These are phyloP conservation scores for Macrolepiota dolichaula DNA, from an alignment of 768 basidiomycete species.

Conservation along the genomic window DNA sequence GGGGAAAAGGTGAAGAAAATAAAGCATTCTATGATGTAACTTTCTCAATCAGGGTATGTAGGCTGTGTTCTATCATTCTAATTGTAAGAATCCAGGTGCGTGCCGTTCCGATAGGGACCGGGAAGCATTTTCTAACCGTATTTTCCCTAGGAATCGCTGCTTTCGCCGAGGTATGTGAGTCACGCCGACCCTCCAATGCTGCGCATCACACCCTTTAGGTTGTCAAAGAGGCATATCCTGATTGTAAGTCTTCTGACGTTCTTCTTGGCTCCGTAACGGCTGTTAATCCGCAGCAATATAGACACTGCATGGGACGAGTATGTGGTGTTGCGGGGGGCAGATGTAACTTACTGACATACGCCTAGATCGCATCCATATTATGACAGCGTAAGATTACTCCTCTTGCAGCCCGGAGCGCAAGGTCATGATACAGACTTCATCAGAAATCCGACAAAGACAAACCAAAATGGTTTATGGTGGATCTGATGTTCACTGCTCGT, in stretches of 20 bases:
- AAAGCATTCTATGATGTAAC: background rate
- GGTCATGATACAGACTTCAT: background rate
- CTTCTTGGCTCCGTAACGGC: background rate
- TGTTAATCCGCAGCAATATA: constrained; percentile 25
- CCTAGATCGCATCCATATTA: constrained; percentile 72
- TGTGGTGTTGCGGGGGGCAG: constrained; percentile 19
- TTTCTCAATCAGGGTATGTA: constrained; percentile 21
- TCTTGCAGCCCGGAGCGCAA: background rate
- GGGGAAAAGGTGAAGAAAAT: constrained; percentile 61
- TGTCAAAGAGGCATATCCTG: constrained; percentile 83
- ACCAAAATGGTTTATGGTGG: constrained; percentile 95
- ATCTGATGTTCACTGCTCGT: constrained; percentile 64
- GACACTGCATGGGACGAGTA: constrained; percentile 91
- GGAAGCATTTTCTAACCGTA: background rate
- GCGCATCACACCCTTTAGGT: constrained; percentile 42
- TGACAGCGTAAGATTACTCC: constrained; percentile 49
- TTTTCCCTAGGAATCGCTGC: constrained; percentile 63
- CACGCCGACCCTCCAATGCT: constrained; percentile 1
- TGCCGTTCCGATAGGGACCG: background rate
- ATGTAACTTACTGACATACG: constrained; percentile 3
- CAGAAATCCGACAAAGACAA: constrained; percentile 76
- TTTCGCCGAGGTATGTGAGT: constrained; percentile 63
- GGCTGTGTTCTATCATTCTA: constrained; percentile 88
- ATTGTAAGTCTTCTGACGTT: constrained; percentile 51
- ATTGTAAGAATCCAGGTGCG: constrained; percentile 77